Base-by-base conservation (phyloP, 192 early-diverging fungal genomes). In the Cladochytrium replicatum region DNA sequence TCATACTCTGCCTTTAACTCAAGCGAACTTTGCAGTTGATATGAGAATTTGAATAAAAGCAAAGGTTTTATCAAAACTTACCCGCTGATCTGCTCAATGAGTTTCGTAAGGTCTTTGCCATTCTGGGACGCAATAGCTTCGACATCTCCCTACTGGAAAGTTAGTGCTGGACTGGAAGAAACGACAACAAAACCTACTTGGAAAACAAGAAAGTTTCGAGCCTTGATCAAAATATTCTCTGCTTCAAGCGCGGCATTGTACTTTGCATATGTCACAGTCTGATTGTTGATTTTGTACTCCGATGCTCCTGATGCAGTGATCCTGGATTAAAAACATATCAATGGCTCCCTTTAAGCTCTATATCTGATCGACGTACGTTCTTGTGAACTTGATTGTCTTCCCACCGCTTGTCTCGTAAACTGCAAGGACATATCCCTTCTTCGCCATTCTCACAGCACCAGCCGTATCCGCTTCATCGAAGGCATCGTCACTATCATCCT, bases 121-220 rank as follows among this genome's bases (percentile, higher is more conserved):
- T 83, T 87, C 66, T 97, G 96, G n/a, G 87, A 85, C 8, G 96
- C 91, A 15, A 99, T 82, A 6, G 89, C 80, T 54, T 99, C 96
- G 2, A 99, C 88, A 69, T 99, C 93, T 38, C 93, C 93, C 75
- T 71, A 43, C 25, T 28, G 6, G 40, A 21, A 42, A 42, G 30
- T 32, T 30, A 41, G 9, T 47, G 3, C 11, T 2, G n/a, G n/a
- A 6, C 15, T 2, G 45, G 17, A 4, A n/a, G 8, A 58, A 9
- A 9, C 5, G 25, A 23, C 6, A 7, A 31, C 5, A 2, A 11
- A 25, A 19, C 47, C n/a, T 34, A 66, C 56, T 63, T 97, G 92
- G 57, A 99, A 97, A 2, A 99, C 96, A 40, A 99, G 71, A 72
- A 99, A 99, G 66, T 99, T 99, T 29, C 83, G 75, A 0, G 93